Conservation (phyloP, 768 basidiomycete species). For the Mycena belliarum region DNA sequence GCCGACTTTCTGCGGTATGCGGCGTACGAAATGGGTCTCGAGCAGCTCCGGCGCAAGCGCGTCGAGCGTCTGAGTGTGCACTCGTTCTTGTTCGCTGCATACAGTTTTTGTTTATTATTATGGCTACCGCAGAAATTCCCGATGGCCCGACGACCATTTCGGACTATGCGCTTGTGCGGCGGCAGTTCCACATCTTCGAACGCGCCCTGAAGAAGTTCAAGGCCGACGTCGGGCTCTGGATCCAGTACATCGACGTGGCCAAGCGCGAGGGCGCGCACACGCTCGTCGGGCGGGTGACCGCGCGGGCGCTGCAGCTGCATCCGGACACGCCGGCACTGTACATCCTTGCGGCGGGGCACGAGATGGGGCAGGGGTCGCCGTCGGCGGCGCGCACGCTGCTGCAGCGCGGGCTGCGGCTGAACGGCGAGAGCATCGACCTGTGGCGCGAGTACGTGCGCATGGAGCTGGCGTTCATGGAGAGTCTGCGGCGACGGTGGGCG, state of each 20-base stretch:
- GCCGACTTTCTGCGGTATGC: constrained; percentile 88
- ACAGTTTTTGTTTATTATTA: constrained; percentile 1
- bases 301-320: constrained; percentile 85
- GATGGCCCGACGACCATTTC: constrained; percentile 43
- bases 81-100: neutral
- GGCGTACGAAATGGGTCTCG: constrained; percentile 89
- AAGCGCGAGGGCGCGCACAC: constrained; percentile 77
- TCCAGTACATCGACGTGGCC: constrained; percentile 85
- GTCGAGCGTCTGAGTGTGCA: constrained; percentile 67
- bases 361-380: constrained; percentile 71
- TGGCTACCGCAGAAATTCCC: constrained; percentile 34
- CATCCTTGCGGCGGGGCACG: constrained; percentile 82
- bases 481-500: constrained; percentile 75
- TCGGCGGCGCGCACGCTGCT: constrained; percentile 81
- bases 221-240: constrained; percentile 83
- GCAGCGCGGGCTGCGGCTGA: constrained; percentile 82
- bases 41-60: constrained; percentile 76
- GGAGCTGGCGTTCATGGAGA: constrained; percentile 86
- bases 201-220: constrained; percentile 89
- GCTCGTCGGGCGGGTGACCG: constrained; percentile 79
- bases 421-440: constrained; percentile 68
- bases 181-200: constrained; percentile 90
- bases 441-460: constrained; percentile 92
- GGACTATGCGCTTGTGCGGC: constrained; percentile 79
- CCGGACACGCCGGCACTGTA: constrained; percentile 78